Conservation (phyloP, 2,329 filamentous ascomycete genomes). For the Venturia carpophila region DNA sequence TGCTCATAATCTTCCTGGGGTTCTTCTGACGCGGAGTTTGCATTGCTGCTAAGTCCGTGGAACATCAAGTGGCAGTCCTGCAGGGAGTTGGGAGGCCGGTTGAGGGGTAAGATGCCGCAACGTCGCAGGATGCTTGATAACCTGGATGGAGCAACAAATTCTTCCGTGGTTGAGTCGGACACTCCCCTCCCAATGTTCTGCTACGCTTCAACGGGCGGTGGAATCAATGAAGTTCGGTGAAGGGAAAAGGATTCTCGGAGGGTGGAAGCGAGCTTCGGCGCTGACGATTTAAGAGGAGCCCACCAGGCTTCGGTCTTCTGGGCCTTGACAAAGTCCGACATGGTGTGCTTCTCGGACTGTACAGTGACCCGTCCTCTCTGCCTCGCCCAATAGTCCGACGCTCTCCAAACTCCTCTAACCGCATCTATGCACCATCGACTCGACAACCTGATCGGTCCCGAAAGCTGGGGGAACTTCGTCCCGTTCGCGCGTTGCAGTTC, state of each 20-base stretch:
- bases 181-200: too few relatives aligned
- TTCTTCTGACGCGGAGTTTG: constrained; percentile 5
- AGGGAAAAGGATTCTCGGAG: not conserved
- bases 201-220: too few relatives aligned
- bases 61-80: not conserved
- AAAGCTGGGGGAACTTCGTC: not conserved
- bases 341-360: not conserved
- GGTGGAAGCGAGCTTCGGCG: not conserved
- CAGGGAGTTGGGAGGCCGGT: not conserved
- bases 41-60: not conserved
- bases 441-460: not conserved
- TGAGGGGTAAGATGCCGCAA: too few relatives aligned
- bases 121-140: too few relatives aligned
- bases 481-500: not conserved
- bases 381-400: not conserved
- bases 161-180: too few relatives aligned
- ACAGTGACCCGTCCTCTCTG: not conserved
- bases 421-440: not conserved
- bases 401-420: not conserved
- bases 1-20: too few relatives aligned
- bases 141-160: too few relatives aligned
- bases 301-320: not conserved
- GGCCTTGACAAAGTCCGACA: not conserved
- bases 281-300: not conserved
- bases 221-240: too few relatives aligned